Evolutionary conservation across 371 early-diverging fungal genomes (phyloP), one percentile per base, ranked within the genome.

Genomic region (Conidiobolus incongruus): DNA sequence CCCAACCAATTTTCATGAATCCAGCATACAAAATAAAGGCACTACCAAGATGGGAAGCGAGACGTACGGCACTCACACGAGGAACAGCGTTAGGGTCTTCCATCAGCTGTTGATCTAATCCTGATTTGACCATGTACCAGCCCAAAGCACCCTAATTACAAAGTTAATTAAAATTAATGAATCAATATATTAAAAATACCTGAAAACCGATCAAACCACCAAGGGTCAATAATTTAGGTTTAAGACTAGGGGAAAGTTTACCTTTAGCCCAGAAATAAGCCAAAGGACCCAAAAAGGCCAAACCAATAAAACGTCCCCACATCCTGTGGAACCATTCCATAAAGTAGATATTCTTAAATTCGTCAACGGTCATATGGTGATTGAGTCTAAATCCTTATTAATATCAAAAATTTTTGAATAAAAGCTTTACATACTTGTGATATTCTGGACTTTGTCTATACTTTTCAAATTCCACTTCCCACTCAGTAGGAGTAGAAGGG

Each of bases 91-190:
- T 77, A 23, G 79, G 74, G 10, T 69, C 72, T 47, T 79, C 66
- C 57, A 83, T 62, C 24, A 87, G 56, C 41, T 84, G 79, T 36
- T 80, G 63, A 16, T 75, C 72, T 10, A 95, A 62, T 11, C 96
- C 96, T 33, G 80, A 79, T 40, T 82, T 76, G 20, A 95, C 96
- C 96, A 95, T 95, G 58, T 83, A 91, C 96, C 96, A 95, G 41
- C 96, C 96, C 54, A 95, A 70, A 12, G 75, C 70, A 32, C 96
- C 96, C 70, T 81, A 47, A n/a, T n/a, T n/a, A n/a, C n/a, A n/a
- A n/a, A n/a, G n/a, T 28, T 24, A 38, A 45, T 16, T 8, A 41
- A n/a, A 31, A n/a, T 8, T 24, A 46, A 22, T 40, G 19, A 33
- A 35, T 24, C 4, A 50, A 26, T 11, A n/a, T n/a, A n/a, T n/a